A percentile compares a stretch with the other conserved stretches of the same genome.
Conservation (phyloP, 208 protist species). For the Trypanosoma scelopori region DNA sequence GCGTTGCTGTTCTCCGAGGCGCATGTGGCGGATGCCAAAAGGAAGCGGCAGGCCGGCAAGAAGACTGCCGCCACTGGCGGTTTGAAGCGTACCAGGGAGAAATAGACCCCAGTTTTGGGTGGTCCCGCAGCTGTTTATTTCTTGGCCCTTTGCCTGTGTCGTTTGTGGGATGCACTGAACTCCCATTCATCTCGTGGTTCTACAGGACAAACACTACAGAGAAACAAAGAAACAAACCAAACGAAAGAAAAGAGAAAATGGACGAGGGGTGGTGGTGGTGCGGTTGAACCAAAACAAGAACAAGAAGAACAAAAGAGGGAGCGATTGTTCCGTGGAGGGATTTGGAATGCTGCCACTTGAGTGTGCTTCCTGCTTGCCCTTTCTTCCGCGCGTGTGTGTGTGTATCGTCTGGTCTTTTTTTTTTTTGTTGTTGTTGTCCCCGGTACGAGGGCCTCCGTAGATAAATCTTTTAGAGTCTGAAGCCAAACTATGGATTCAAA, state of each 20-base stretch:
- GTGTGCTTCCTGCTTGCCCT: not conserved
- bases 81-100: constrained; percentile 16
- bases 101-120: too few relatives aligned
- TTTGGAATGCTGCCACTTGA: too few relatives aligned
- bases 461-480: constrained; percentile 2
- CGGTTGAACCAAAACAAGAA: too few relatives aligned
- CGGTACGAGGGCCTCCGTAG: constrained; percentile 8
- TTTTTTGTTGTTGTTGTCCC: constrained; percentile 10
- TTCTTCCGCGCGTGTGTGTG: not conserved
- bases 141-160: not conserved
- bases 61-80: constrained; percentile 5
- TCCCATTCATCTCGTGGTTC: too few relatives aligned
- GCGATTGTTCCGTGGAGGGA: too few relatives aligned
- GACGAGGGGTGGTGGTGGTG: too few relatives aligned
- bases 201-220: too few relatives aligned
- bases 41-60: constrained; percentile 11
- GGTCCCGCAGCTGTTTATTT: too few relatives aligned
- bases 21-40: constrained; percentile 11
- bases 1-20: constrained; percentile 32
- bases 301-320: too few relatives aligned
- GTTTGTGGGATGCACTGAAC: not conserved
- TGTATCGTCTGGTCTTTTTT: constrained; percentile 11
- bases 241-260: too few relatives aligned
- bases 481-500: constrained; percentile 29
- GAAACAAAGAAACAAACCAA: too few relatives aligned